Evolutionary conservation across 305 asterid species (phyloP).

Genomic region (Coffea humblotiana): DNA sequence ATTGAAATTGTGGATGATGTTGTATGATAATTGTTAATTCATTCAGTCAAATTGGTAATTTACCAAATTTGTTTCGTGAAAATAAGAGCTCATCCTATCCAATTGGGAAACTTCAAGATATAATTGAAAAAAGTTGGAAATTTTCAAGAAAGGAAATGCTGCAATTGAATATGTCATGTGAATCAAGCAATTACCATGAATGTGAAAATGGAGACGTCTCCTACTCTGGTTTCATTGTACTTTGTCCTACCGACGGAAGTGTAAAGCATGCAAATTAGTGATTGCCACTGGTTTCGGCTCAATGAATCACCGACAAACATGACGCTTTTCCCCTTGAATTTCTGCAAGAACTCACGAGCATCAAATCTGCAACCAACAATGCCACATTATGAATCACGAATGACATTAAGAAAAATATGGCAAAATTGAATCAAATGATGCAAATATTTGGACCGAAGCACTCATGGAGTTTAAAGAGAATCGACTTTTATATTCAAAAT

Average conservation of each 20-base stretch:
- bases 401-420: not conserved
- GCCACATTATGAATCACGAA: no score
- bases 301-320: conserved; percentile 35
- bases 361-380: conserved; percentile 16
- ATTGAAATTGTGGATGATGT: no score
- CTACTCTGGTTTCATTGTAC: conserved; percentile 16
- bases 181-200: conserved; percentile 22
- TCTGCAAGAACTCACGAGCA: conserved; percentile 23
- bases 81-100: no score
- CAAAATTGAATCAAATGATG: no score
- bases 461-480: no score
- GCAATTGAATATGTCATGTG: not conserved
- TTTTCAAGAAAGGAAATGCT: not conserved
- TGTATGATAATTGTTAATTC: no score
- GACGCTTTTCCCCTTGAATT: conserved; percentile 30
- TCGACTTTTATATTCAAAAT: no score
- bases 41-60: no score
- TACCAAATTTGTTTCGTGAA: no score
- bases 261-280: conserved; percentile 31
- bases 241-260: conserved; percentile 14
- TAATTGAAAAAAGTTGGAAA: no score
- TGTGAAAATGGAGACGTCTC: conserved; percentile 24
- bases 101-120: no score
- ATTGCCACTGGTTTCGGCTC: conserved; percentile 32
- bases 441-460: no score